Percentiles rank a stretch among this genome's conserved stretches.
phyloP scores from a whole-genome alignment of 495 filamentous ascomycete genomes.

The Wilcoxina mikolae region DNA sequence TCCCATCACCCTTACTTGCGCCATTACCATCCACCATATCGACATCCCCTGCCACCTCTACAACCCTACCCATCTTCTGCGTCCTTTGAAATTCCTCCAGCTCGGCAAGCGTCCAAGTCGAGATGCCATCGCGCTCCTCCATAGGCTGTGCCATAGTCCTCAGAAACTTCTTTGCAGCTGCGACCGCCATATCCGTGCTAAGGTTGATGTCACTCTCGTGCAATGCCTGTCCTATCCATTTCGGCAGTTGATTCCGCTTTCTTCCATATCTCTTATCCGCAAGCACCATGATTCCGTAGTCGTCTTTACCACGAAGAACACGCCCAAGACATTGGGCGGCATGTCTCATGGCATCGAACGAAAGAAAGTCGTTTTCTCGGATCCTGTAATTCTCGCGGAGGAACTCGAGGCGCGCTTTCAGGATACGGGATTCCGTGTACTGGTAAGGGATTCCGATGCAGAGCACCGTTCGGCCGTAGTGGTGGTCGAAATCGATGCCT shows the following conservation, averaged over 20 bases:
- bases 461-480: constrained; percentile 91
- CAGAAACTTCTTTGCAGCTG: constrained; percentile 74
- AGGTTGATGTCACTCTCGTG: constrained; percentile 70
- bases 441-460: constrained; percentile 98
- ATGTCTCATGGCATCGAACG: constrained; percentile 98
- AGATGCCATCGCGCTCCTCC: constrained; percentile 63
- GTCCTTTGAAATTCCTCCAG: constrained; percentile 64
- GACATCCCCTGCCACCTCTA: neutral
- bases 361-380: constrained; percentile 92
- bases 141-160: constrained; percentile 84
- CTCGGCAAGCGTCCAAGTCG: constrained; percentile 73
- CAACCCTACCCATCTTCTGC: constrained; percentile 16
- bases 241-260: constrained; percentile 79
- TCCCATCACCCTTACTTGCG: neutral
- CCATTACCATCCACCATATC: neutral
- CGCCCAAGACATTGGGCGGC: constrained; percentile 94
- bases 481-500: constrained; percentile 98
- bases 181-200: constrained; percentile 90
- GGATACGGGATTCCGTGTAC: constrained; percentile 93
- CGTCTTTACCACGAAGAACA: constrained; percentile 90
- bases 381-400: constrained; percentile 94
- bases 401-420: constrained; percentile 93
- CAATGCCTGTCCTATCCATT: constrained; percentile 90
- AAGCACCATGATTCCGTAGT: constrained; percentile 97
- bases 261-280: constrained; percentile 83